These are phyloP conservation scores for Mortierella sp. DNA, from an alignment of 371 early-diverging fungal species.

Conservation along the genomic window DNA sequence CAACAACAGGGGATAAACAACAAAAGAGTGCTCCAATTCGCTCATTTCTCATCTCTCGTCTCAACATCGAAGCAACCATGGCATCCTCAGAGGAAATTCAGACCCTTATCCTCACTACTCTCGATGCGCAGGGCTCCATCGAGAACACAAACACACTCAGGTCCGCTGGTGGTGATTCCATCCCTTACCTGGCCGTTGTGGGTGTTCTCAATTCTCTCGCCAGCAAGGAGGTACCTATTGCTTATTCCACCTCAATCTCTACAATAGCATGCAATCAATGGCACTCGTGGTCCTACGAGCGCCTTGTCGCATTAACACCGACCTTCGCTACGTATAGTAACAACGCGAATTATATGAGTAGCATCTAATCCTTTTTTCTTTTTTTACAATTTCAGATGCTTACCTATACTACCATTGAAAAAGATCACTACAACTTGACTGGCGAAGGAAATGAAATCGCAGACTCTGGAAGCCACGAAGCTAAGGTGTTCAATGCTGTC, in stretches of 20 bases:
- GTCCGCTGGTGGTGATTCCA: conserved; percentile 62
- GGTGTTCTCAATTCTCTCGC: conserved; percentile 90
- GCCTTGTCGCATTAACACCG: background rate
- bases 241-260: background rate
- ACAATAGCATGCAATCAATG: background rate
- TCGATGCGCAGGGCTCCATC: conserved; percentile 73
- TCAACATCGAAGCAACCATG: conserved; percentile 20
- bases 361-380: background rate
- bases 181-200: conserved; percentile 80
- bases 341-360: background rate
- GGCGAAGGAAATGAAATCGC: conserved; percentile 90
- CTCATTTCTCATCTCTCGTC: conserved; percentile 13
- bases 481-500: conserved; percentile 91
- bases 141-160: conserved; percentile 73
- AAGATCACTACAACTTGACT: conserved; percentile 86
- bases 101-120: conserved; percentile 74
- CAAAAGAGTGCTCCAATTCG: background rate
- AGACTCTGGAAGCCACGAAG: conserved; percentile 93
- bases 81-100: conserved; percentile 73
- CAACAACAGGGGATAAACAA: background rate
- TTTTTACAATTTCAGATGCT: conserved; percentile 75
- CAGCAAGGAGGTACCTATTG: conserved; percentile 82
- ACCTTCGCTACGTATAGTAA: background rate
- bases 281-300: background rate
- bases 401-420: conserved; percentile 82